phyloP scores from a whole-genome alignment of 78 protist genomes.

The slime mould (Dictyostelium discoideum) region DNA sequence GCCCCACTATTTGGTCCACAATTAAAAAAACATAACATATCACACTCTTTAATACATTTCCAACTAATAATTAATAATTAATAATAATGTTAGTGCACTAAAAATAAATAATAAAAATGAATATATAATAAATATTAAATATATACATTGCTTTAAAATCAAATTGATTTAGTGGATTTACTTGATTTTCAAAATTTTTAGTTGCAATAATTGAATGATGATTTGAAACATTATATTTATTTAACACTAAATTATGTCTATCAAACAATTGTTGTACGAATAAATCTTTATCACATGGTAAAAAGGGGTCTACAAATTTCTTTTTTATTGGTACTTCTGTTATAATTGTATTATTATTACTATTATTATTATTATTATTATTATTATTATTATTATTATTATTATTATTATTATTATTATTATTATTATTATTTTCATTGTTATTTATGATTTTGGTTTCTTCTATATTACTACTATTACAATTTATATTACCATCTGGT shows the following conservation, averaged over 20 bases:
- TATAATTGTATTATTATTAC: background rate
- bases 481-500: background rate
- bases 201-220: slow-evolving; percentile 74
- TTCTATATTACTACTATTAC: background rate
- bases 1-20: slow-evolving; percentile 78
- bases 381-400: background rate
- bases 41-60: slow-evolving; percentile 57
- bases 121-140: background rate
- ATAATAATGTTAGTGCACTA: background rate
- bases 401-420: background rate
- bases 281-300: slow-evolving; percentile 75
- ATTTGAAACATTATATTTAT: slow-evolving; percentile 67
- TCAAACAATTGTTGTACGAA: slow-evolving; percentile 33
- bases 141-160: slow-evolving; percentile 72
- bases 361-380: background rate
- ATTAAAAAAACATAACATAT: slow-evolving; percentile 72
- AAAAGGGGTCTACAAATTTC: slow-evolving; percentile 60
- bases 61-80: slow-evolving; percentile 15
- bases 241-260: slow-evolving; percentile 56
- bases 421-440: background rate
- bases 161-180: slow-evolving; percentile 20
- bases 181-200: slow-evolving; percentile 44
- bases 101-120: background rate
- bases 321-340: background rate
- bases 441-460: background rate